These are phyloP conservation scores for Tylopilus sp. DNA, from an alignment of 1,284 basidiomycete species.

Conservation along the genomic window DNA sequence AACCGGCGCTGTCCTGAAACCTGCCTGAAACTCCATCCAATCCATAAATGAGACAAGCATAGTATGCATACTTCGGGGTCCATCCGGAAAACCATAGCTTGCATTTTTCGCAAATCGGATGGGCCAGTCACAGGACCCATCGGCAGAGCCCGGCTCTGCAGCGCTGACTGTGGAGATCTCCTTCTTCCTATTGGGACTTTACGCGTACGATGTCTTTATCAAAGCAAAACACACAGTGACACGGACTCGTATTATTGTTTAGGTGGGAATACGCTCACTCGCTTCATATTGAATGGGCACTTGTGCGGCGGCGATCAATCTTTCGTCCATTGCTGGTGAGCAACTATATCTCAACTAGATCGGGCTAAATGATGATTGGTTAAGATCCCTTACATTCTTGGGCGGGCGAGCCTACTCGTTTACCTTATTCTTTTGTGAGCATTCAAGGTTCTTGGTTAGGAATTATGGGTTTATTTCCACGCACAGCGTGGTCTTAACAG, in stretches of 20 bases:
- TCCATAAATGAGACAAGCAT: no score
- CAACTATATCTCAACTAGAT: not conserved
- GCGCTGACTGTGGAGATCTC: not conserved
- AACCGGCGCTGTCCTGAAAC: no score
- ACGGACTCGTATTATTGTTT: not conserved
- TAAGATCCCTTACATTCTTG: slow-evolving; percentile 25
- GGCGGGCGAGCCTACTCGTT: slow-evolving; percentile 10
- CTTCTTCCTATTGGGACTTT: slow-evolving; percentile 15
- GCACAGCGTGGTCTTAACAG: slow-evolving; percentile 3
- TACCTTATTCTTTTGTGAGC: slow-evolving; percentile 17
- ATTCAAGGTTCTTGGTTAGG: not conserved
- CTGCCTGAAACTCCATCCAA: no score
- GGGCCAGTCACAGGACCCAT: not conserved
- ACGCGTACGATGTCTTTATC: slow-evolving; percentile 8
- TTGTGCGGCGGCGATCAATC: slow-evolving; percentile 13
- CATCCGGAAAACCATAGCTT: no score
- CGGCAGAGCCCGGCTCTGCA: not conserved
- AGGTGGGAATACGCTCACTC: slow-evolving; percentile 28
- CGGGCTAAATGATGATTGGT: not conserved
- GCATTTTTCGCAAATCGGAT: no score
- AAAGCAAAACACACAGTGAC: not conserved
- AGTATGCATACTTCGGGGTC: no score
- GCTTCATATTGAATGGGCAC: slow-evolving; percentile 13
- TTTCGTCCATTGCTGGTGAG: slow-evolving; percentile 26
- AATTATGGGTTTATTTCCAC: not conserved